Conservation (phyloP, 257 asterid genomes). For the Penstemon eatonii region DNA sequence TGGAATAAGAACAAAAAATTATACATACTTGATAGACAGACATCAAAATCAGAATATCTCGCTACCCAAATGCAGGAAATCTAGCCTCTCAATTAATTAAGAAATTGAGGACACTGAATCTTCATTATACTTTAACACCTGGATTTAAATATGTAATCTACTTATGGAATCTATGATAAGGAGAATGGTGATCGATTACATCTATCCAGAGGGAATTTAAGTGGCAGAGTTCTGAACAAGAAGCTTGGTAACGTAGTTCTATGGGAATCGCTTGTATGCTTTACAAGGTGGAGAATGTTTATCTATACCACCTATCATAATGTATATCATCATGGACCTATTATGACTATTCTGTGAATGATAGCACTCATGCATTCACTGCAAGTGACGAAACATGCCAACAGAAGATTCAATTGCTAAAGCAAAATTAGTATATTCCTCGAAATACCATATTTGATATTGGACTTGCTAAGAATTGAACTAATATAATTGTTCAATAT, state of each 20-base stretch:
- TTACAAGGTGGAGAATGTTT: not conserved
- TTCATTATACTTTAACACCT: not conserved
- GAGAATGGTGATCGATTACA: not conserved
- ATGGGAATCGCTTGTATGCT: not conserved
- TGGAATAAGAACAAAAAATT: not conserved
- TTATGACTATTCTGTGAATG: not conserved
- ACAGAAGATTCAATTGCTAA: not conserved
- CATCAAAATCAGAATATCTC: not conserved
- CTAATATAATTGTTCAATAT: not conserved
- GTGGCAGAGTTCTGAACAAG: not conserved
- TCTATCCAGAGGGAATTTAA: not conserved
- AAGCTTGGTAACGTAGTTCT: conserved; percentile 12
- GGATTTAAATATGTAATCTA: not conserved
- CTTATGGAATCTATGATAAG: not conserved
- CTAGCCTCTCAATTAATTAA: conserved; percentile 6
- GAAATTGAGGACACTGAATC: not conserved
- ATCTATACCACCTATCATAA: too few relatives aligned
- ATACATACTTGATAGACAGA: not conserved
- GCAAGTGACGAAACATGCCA: not conserved
- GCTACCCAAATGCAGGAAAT: not conserved
- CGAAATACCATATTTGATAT: not conserved
- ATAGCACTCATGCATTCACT: not conserved
- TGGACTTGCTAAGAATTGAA: not conserved
- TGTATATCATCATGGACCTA: not conserved
- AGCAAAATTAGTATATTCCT: not conserved